Percentiles rank a stretch among this genome's conserved stretches.
phyloP scores from a whole-genome alignment of 2,329 filamentous ascomycete genomes.

The Fusarium marasasianum region DNA sequence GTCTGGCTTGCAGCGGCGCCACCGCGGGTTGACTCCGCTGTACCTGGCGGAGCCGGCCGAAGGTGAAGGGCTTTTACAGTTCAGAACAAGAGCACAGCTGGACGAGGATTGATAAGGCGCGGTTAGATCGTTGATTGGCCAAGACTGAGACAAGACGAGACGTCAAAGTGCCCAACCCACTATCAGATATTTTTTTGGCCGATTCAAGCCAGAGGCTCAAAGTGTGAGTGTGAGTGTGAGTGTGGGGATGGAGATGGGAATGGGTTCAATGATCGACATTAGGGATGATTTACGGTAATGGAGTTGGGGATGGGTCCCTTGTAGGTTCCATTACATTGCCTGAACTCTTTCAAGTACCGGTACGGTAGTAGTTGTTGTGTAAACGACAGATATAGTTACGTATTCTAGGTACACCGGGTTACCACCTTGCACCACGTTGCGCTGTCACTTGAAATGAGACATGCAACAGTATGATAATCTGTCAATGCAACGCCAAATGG shows the following conservation, averaged over 20 bases:
- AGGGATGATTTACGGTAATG: constrained; percentile 17
- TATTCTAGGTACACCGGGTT: not conserved
- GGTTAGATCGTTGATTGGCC: constrained; percentile 23
- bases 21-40: constrained; percentile 14
- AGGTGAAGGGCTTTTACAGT: not conserved
- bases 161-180: constrained; percentile 6
- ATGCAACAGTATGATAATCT: constrained; percentile 18
- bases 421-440: not conserved
- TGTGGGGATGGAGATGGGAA: constrained; percentile 2
- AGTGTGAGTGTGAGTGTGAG: not conserved
- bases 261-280: constrained; percentile 19
- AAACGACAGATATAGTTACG: constrained; percentile 1
- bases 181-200: constrained; percentile 12
- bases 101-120: constrained; percentile 4
- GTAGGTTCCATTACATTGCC: not conserved
- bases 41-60: constrained; percentile 41
- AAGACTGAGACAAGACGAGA: not conserved
- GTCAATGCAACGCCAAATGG: constrained; percentile 3
- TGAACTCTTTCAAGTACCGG: not conserved
- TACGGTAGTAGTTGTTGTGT: constrained; percentile 16
- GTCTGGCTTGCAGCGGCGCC: constrained; percentile 13
- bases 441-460: constrained; percentile 8
- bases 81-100: not conserved
- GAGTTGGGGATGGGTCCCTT: constrained; percentile 6
- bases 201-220: not conserved